These are phyloP conservation scores for Colletotrichum echinochloae DNA, from an alignment of 2,329 filamentous ascomycete genomes.

Conservation along the genomic window DNA sequence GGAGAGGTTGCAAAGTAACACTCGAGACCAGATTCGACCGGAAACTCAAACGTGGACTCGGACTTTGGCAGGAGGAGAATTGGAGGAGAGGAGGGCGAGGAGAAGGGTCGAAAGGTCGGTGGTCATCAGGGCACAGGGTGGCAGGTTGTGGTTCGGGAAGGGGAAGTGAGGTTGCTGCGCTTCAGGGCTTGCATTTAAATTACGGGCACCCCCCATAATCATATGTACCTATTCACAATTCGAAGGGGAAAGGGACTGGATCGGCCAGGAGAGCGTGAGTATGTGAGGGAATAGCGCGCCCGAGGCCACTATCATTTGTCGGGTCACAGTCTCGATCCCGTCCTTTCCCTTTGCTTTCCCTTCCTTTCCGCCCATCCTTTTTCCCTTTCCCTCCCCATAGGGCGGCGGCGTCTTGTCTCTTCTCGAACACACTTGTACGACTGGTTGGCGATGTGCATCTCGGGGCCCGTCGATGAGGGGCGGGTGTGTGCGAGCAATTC, in stretches of 20 bases:
- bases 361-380: too few species aligned
- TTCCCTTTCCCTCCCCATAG: neutral
- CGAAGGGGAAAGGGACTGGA: conserved; percentile 20
- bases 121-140: neutral
- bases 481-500: conserved; percentile 18
- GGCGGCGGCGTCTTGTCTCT: neutral
- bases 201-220: conserved; percentile 39
- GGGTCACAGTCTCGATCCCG: conserved; percentile 10
- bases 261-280: conserved; percentile 24
- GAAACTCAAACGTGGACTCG: neutral
- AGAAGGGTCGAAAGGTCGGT: neutral
- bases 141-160: conserved; percentile 38
- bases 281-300: conserved; percentile 7
- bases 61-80: neutral
- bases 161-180: conserved; percentile 36
- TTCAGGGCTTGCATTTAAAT: conserved; percentile 41
- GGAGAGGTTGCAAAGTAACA: neutral
- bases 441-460: conserved; percentile 1
- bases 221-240: conserved; percentile 36
- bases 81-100: neutral
- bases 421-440: neutral
- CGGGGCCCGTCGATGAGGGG: conserved; percentile 16
- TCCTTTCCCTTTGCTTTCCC: neutral
- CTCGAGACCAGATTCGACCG: neutral
- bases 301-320: conserved; percentile 29